Base-by-base conservation (phyloP, 768 basidiomycete species). In the Pseudohyphozyma bogoriensis region DNA sequence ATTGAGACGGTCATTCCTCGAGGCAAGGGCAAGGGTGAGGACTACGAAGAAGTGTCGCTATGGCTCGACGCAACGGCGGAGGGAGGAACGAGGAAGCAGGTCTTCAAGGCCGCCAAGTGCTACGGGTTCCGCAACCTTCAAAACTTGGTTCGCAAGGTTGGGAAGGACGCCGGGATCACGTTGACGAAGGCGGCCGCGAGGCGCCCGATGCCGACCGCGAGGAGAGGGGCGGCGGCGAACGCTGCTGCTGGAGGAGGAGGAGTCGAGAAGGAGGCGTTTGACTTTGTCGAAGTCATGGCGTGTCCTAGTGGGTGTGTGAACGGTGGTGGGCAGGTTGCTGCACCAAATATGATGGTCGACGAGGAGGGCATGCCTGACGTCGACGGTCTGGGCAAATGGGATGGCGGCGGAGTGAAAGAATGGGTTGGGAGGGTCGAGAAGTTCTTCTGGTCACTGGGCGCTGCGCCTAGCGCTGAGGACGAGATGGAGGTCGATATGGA, bases 221-320 rank as follows among this genome's bases (percentile, higher is more conserved):
- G n/a, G n/a, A n/a, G n/a, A n/a, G 26, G 6, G 35, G 16, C 11
- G 40, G 37, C n/a, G n/a, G n/a, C n/a, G n/a, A 26, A 39, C 42
- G 31, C 70, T 46, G 64, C 52, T 55, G 74, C 66, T 71, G 54
- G 18, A 71, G 39, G 33, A 52, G 42, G 15, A 28, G 49, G 54
- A 33, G 33, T 49, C 58, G 39, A 20, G 39, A 60, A 69, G 39
- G 49, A 47, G 33, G 76, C 78, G 45, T 89, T 89, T 72, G 89
- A 93, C 75, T 95, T 90, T 73, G 84, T 93, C 42, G 91, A 95
- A 71, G 90, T 99, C 64, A 97, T 99, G 95, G 95, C 95, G 36
- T 99, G 95, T 76, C 95, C 95, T 0, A 84, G 86, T 0, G 95
- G 95, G 22, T 97, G 95, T 73, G 89, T 95, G 44, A 96, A 96